Evolutionary conservation across 768 basidiomycete genomes (phyloP).

Genomic region (Kwoniella botswanensis): DNA sequence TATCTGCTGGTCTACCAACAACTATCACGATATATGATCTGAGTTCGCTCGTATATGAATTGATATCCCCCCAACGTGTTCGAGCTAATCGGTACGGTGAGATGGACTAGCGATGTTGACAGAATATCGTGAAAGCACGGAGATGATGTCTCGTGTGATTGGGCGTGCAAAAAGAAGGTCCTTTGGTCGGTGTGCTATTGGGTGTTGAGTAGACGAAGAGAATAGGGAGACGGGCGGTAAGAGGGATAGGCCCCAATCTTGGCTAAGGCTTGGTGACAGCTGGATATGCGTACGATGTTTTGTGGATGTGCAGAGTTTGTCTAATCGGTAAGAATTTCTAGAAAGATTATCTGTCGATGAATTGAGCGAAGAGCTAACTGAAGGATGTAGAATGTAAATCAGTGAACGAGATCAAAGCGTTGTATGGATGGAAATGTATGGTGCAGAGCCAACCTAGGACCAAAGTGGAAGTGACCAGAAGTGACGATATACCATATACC

Average conservation of each 20-base stretch:
- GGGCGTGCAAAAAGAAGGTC: background rate
- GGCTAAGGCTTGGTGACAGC: background rate
- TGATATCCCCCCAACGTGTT: background rate
- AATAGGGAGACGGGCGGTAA: background rate
- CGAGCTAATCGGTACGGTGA: background rate
- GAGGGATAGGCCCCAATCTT: background rate
- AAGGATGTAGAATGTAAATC: background rate
- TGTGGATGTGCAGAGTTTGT: background rate
- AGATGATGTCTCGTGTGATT: background rate
- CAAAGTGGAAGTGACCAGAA: background rate
- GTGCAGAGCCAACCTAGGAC: background rate
- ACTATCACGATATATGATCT: background rate
- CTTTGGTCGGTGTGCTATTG: background rate
- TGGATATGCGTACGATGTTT: background rate
- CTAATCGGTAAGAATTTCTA: too few relatives aligned
- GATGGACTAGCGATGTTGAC: background rate
- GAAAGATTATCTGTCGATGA: too few relatives aligned
- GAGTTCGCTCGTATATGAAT: background rate
- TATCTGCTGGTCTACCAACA: background rate
- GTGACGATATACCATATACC: slow-evolving; percentile 1
- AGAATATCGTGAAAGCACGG: background rate
- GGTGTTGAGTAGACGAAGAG: background rate
- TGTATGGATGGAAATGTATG: slow-evolving; percentile 2
- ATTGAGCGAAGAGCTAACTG: background rate
- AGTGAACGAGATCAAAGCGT: slow-evolving; percentile 9